These are phyloP conservation scores for Fusarium sp. DNA, from an alignment of 2,329 filamentous ascomycete genomes.

Conservation along the genomic window DNA sequence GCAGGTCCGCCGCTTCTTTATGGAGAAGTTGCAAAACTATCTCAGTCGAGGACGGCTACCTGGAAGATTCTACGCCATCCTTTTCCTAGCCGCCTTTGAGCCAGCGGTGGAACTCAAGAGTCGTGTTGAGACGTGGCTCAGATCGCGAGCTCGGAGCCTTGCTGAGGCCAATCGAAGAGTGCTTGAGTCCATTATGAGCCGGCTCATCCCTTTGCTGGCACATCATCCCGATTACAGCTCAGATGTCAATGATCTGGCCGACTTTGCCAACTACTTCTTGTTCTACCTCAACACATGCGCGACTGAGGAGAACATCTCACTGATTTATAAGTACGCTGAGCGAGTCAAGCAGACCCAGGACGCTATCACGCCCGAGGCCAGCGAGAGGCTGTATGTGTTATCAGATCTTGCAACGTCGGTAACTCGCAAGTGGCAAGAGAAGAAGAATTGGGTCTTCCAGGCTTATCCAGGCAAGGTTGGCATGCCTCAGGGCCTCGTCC, in stretches of 20 bases:
- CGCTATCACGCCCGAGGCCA: conserved; percentile 74
- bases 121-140: conserved; percentile 87
- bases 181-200: conserved; percentile 84
- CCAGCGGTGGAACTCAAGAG: conserved; percentile 79
- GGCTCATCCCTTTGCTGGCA: conserved; percentile 87
- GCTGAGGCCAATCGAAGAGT: conserved; percentile 68
- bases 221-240: conserved; percentile 91
- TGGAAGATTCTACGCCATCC: conserved; percentile 85
- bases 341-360: conserved; percentile 92
- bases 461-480: conserved; percentile 85
- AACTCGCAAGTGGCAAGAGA: conserved; percentile 87
- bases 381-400: conserved; percentile 84
- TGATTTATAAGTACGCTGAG: conserved; percentile 93
- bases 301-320: conserved; percentile 85
- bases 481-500: conserved; percentile 83
- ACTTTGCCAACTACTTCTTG: conserved; percentile 89
- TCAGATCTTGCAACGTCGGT: conserved; percentile 88
- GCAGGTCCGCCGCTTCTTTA: conserved; percentile 82
- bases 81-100: conserved; percentile 94
- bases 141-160: conserved; percentile 80
- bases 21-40: conserved; percentile 91
- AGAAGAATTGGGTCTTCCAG: conserved; percentile 87
- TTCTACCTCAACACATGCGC: conserved; percentile 89
- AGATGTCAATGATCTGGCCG: conserved; percentile 75
- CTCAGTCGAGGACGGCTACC: conserved; percentile 78